phyloP scores from a whole-genome alignment of 2,329 filamentous ascomycete species.

The Aspergillus aculeatus region DNA sequence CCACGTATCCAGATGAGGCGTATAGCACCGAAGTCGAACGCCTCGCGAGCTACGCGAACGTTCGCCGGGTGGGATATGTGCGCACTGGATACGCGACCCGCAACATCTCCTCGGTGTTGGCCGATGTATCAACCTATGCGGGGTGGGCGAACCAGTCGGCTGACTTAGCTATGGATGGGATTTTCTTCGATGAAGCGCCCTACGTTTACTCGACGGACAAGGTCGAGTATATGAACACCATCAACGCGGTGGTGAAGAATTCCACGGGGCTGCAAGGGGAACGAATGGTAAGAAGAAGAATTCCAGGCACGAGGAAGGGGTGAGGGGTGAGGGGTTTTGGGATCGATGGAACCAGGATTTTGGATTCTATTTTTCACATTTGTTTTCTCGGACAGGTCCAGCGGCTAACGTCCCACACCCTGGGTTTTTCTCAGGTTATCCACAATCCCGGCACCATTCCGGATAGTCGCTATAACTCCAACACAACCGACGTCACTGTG shows the following conservation, averaged over 20 bases:
- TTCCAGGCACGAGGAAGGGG: too few species aligned
- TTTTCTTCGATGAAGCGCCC: conserved; percentile 43
- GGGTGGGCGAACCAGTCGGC: conserved; percentile 31
- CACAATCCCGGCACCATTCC: conserved; percentile 19
- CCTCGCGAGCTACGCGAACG: conserved; percentile 41
- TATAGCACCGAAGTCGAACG: conserved; percentile 36
- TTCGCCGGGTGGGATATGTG: conserved; percentile 44
- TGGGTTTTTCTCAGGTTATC: conserved; percentile 10
- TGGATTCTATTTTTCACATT: too few species aligned
- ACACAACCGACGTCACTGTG: conserved; percentile 14
- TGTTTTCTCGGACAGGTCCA: background rate
- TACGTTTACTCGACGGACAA: conserved; percentile 18
- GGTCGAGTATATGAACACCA: conserved; percentile 22
- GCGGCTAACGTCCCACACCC: background rate
- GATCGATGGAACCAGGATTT: too few species aligned
- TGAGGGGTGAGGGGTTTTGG: too few species aligned
- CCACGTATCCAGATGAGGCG: conserved; percentile 31
- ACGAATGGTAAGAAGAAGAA: conserved; percentile 11
- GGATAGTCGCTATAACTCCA: conserved; percentile 4
- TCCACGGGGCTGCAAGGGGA: conserved; percentile 5
- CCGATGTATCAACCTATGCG: conserved; percentile 39
- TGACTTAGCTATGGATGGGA: conserved; percentile 35
- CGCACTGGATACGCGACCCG: conserved; percentile 36
- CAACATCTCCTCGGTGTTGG: conserved; percentile 31
- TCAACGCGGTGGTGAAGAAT: conserved; percentile 19